Percentiles rank a stretch among this genome's conserved stretches.
Evolutionary conservation across 2,329 filamentous ascomycete species (phyloP).

Genomic region (Chalaropsis thielavioides): DNA sequence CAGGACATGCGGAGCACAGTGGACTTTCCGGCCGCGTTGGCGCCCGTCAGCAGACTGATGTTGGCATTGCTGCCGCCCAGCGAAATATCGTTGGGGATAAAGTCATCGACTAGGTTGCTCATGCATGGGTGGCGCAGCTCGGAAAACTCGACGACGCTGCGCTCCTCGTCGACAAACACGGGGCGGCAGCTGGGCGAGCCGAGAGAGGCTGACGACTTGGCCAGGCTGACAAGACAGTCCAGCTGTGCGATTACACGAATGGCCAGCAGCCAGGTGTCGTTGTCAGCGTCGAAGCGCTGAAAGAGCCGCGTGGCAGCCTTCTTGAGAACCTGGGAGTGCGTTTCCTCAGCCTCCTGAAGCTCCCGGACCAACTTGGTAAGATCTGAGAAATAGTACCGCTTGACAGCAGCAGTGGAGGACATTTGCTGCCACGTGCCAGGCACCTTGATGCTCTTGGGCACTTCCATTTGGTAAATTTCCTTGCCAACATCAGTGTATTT

Average conservation of each 20-base stretch:
- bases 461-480: slow-evolving; percentile 91
- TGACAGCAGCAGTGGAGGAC: slow-evolving; percentile 81
- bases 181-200: slow-evolving; percentile 83
- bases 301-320: slow-evolving; percentile 76
- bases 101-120: slow-evolving; percentile 74
- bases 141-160: slow-evolving; percentile 78
- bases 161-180: slow-evolving; percentile 68
- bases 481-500: slow-evolving; percentile 81
- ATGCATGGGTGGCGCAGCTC: slow-evolving; percentile 94
- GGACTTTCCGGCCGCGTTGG: slow-evolving; percentile 94
- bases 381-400: slow-evolving; percentile 85
- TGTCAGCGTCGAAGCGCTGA: slow-evolving; percentile 74
- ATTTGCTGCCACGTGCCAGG: slow-evolving; percentile 88
- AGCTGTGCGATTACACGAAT: slow-evolving; percentile 82
- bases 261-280: slow-evolving; percentile 73
- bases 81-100: slow-evolving; percentile 88
- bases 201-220: slow-evolving; percentile 70
- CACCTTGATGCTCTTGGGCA: slow-evolving; percentile 71
- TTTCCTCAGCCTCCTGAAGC: slow-evolving; percentile 88
- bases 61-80: slow-evolving; percentile 70
- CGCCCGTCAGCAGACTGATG: slow-evolving; percentile 83
- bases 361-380: slow-evolving; percentile 69
- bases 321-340: slow-evolving; percentile 77
- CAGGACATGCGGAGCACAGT: slow-evolving; percentile 95
- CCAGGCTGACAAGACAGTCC: slow-evolving; percentile 86